Base-by-base conservation (phyloP, 805 yeast species). In the Yamadazyma phyllophila region DNA sequence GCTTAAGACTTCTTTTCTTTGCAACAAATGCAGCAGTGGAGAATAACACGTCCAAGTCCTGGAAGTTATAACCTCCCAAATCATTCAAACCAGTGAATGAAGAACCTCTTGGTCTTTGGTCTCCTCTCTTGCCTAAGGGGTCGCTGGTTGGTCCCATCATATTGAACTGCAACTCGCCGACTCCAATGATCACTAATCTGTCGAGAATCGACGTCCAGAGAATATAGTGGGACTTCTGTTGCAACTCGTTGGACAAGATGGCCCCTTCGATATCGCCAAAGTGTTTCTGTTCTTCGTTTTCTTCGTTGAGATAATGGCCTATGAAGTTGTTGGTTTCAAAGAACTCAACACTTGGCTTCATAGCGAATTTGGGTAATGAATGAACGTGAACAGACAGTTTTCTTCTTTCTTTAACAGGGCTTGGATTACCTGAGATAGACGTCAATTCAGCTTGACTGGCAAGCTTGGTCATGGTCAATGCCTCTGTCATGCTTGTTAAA, bases 51-150 rank as follows among this genome's bases (percentile, higher is more conserved):
- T 65, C 71, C 46, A 67, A 58, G 49, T 69, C 75, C 45, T 67
- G 72, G 57, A 69, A 69, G 46, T 68, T 69, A 50, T 52, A 56
- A 1, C 71, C 73, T n/a, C 71, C 73, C 48, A 69, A 55, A 4
- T 68, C 74, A 52, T 66, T 66, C 27, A 69, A 43, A 4, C 68
- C 68, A 6, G 69, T 56, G 45, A 67, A 66, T 17, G 73, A 67
- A n/a, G 70, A 63, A 10, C 69, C 61, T 24, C 74, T 51, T 36
- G 67, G 51, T 36, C 47, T 27, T 31, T 39, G 41, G 5, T 43
- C 45, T 7, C 51, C 48, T 26, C 55, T 57, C 14, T 45, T 49
- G 31, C 54, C 50, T 12, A 38, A 51, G 7, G 51, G 49, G 16
- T 45, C 42, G 4, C 44, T 38, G 16, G 47, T 31, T 24, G 50